These are phyloP conservation scores for Podospora pseudoanserina DNA, from an alignment of 495 filamentous ascomycete genomes.

Conservation along the genomic window DNA sequence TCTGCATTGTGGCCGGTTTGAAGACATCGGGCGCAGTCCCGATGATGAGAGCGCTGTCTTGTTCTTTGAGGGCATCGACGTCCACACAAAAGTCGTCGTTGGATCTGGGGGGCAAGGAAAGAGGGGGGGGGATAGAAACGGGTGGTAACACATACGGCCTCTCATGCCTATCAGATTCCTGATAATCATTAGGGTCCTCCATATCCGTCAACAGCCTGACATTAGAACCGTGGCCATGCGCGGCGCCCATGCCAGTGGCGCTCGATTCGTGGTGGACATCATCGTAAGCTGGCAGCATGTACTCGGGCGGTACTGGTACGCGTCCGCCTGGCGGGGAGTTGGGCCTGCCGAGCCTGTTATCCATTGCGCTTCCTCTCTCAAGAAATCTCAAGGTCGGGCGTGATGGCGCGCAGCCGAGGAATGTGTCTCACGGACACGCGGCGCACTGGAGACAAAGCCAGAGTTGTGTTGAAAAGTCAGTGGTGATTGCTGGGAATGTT, in stretches of 20 bases:
- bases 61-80: constrained; percentile 15
- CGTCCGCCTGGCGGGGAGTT: constrained; percentile 10
- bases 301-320: constrained; percentile 41
- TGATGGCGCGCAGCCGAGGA: constrained; percentile 2
- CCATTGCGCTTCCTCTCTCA: not conserved
- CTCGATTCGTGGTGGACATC: constrained; percentile 43
- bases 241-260: constrained; percentile 28
- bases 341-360: not conserved
- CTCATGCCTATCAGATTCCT: constrained; percentile 21
- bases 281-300: constrained; percentile 46
- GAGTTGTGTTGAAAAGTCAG: not conserved
- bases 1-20: constrained; percentile 1
- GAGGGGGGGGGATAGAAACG: constrained; percentile 31
- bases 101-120: constrained; percentile 16
- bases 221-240: constrained; percentile 34
- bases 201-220: constrained; percentile 53
- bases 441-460: not conserved
- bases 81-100: not conserved
- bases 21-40: constrained; percentile 1
- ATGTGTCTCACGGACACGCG: constrained; percentile 3
- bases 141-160: constrained; percentile 44
- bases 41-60: not conserved
- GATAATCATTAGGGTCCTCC: constrained; percentile 38
- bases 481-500: not conserved
- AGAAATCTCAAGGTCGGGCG: not conserved